Base-by-base conservation (phyloP, 2,329 filamentous ascomycete species). In the Claviceps humidiphila region DNA sequence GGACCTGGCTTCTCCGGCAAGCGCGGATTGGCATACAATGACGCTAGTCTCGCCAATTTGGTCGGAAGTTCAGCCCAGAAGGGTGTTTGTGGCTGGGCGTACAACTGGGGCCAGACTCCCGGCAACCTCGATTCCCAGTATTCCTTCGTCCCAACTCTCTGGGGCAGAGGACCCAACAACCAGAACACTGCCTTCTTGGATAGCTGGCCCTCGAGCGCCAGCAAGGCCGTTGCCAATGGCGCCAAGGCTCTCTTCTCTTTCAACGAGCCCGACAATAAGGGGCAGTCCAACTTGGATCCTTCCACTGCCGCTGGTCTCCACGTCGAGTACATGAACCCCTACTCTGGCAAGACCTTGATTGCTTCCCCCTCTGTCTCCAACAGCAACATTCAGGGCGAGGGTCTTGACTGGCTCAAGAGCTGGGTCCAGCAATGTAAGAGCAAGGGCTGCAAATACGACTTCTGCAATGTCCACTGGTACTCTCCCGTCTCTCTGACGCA, bases 1-100 rank as follows among this genome's bases (percentile, higher is more conserved):
- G 52, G 53, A 16, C 20, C 50, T 46, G 56, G 56, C 30, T 59
- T 66, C 53, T 58, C 60, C 13, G 40, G 53, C 60, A 84, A 85
- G 78, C 81, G 82, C 63, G 84, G 84, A 67, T 67, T 87, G 49
- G 78, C 78, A 49, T 88, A 82, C 76, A 86, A 87, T 67, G 70
- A 78, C 37, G 73, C 73, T 52, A 59, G 58, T 30, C 70, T 84
- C 39, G 74, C 76, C 63, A 67, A 71, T 51, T 60, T 66, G 56
- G 82, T 87, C 64, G 65, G 67, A 55, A 55, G 40, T 40, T 49
- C 47, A 40, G 68, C 66, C 58, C 63, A 75, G 54, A 57, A 59
- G 8, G 46, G 53, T 22, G 46, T n/a, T 52, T 73, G 78, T 61
- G 66, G 68, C 42, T 87, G 83, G 80, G 75, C 69, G 47, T 85